These are phyloP conservation scores for Juglanconis sp. DNA, from an alignment of 2,329 filamentous ascomycete species.

Conservation along the genomic window DNA sequence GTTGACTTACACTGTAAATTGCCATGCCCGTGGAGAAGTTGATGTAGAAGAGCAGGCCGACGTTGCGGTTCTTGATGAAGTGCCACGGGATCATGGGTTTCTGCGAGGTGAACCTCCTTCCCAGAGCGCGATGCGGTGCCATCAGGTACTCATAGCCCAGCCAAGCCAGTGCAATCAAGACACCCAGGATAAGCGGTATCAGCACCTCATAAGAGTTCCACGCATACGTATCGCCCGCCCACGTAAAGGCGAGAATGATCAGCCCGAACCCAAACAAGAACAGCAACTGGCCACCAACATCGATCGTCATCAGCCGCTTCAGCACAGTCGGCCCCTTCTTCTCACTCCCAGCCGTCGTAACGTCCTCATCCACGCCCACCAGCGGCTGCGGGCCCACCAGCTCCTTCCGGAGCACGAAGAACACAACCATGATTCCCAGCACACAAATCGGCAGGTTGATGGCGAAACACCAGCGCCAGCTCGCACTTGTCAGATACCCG, in stretches of 20 bases:
- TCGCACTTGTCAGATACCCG: slow-evolving; percentile 50
- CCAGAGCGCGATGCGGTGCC: slow-evolving; percentile 43
- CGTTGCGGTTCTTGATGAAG: slow-evolving; percentile 55
- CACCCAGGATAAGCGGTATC: slow-evolving; percentile 44
- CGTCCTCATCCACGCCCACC: slow-evolving; percentile 38
- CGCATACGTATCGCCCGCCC: slow-evolving; percentile 51
- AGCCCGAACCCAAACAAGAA: slow-evolving; percentile 55
- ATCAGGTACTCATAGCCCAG: slow-evolving; percentile 53
- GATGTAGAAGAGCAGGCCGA: slow-evolving; percentile 57
- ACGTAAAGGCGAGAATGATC: slow-evolving; percentile 52
- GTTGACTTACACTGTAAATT: slow-evolving; percentile 40
- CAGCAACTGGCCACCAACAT: slow-evolving; percentile 53
- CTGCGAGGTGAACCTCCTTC: slow-evolving; percentile 48
- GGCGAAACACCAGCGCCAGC: slow-evolving; percentile 67
- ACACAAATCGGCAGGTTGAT: slow-evolving; percentile 56
- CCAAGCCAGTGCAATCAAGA: slow-evolving; percentile 37
- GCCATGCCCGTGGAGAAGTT: slow-evolving; percentile 59
- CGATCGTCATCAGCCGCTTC: slow-evolving; percentile 50
- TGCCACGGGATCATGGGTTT: slow-evolving; percentile 62
- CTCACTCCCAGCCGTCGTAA: neutral
- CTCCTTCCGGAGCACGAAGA: slow-evolving; percentile 55
- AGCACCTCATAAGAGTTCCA: slow-evolving; percentile 50
- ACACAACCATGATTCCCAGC: slow-evolving; percentile 49
- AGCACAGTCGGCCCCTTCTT: slow-evolving; percentile 32
- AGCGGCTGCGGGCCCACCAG: slow-evolving; percentile 51